These are phyloP conservation scores for Meira miltonrushii DNA, from an alignment of 1,284 basidiomycete species.

Conservation along the genomic window DNA sequence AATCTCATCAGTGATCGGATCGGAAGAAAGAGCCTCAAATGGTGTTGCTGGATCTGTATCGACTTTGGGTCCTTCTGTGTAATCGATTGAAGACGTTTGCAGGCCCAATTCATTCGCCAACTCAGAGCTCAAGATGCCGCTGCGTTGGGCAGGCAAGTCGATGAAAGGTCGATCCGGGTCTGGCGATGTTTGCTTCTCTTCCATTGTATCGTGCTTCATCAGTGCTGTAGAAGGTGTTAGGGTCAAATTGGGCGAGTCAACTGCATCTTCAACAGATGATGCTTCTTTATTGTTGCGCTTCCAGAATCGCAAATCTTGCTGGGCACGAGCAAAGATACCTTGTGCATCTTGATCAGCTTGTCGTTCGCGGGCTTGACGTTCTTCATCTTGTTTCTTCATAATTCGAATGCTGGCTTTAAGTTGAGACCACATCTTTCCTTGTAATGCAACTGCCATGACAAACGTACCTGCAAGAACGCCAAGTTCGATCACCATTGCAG, in stretches of 20 bases:
- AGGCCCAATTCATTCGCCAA: too few species aligned
- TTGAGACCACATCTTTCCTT: constrained; percentile 65
- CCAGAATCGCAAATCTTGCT: constrained; percentile 74
- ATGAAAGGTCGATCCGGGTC: too few species aligned
- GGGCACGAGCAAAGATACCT: constrained; percentile 63
- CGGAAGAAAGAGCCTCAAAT: too few species aligned
- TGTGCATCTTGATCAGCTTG: constrained; percentile 61
- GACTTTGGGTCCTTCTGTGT: too few species aligned
- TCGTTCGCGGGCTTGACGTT: constrained; percentile 68
- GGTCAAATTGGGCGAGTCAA: background rate
- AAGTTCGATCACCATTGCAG: constrained; percentile 67
- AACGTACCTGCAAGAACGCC: constrained; percentile 72
- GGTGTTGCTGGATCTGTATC: too few species aligned
- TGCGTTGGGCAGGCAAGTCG: too few species aligned
- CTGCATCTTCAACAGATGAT: background rate
- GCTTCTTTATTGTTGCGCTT: constrained; percentile 57
- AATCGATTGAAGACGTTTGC: too few species aligned
- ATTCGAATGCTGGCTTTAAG: constrained; percentile 71
- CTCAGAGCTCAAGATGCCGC: too few species aligned
- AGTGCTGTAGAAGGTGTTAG: background rate
- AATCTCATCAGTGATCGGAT: background rate
- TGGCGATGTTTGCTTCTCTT: background rate
- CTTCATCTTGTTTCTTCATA: constrained; percentile 70
- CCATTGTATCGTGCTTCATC: background rate
- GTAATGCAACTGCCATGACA: constrained; percentile 71